phyloP scores from a whole-genome alignment of 2,329 filamentous ascomycete genomes.

The Blumeria graminis region DNA sequence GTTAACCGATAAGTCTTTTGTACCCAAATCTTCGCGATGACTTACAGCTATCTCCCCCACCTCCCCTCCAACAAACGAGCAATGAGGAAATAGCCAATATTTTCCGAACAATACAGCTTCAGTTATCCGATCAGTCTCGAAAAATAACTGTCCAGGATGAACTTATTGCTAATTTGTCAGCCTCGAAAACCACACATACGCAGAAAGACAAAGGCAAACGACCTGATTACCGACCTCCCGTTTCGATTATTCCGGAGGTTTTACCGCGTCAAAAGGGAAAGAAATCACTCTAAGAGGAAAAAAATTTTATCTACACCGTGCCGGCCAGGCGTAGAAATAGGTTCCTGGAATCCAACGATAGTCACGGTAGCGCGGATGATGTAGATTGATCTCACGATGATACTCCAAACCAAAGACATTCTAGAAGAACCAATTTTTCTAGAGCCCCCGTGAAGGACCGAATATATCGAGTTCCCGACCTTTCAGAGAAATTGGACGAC shows the following conservation, averaged over 20 bases:
- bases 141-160: background rate
- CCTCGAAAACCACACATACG: background rate
- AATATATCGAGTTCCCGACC: background rate
- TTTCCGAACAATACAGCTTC: background rate
- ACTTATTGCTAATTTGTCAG: background rate
- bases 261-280: background rate
- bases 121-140: background rate
- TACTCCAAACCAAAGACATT: background rate
- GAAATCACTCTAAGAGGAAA: background rate
- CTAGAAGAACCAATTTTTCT: background rate
- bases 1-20: background rate
- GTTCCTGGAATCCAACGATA: background rate
- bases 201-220: background rate
- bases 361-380: background rate
- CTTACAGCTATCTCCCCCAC: background rate
- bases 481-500: background rate
- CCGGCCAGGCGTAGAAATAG: background rate
- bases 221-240: background rate
- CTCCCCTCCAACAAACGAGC: background rate
- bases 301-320: background rate
- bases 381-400: background rate
- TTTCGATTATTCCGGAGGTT: background rate
- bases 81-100: background rate
- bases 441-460: background rate
- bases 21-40: background rate